Conservation (phyloP, 345 rosid genomes). For the Odontarrhena argentea region DNA sequence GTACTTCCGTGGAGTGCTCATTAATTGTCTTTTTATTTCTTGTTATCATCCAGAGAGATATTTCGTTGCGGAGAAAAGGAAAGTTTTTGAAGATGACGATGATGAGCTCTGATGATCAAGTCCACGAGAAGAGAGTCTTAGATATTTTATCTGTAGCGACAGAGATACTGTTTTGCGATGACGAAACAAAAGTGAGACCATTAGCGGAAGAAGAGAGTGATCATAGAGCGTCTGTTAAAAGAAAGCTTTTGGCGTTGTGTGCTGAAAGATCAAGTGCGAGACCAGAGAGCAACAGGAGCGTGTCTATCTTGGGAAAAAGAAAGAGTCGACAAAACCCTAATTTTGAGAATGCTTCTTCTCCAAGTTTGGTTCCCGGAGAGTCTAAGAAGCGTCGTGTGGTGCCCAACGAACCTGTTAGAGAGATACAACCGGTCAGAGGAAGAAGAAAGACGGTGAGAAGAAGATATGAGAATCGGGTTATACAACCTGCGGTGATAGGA, state of each 20-base stretch:
- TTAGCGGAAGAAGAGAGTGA: no score
- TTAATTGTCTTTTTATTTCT: no score
- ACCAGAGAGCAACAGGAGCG: background rate
- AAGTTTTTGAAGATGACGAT: no score
- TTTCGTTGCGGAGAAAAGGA: no score
- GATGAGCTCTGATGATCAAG: background rate
- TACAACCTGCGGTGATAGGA: no score
- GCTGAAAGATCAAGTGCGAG: no score
- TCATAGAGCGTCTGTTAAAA: no score
- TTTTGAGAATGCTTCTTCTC: background rate
- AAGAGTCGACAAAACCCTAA: background rate
- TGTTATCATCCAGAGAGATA: no score
- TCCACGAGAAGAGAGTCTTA: background rate
- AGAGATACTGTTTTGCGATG: background rate
- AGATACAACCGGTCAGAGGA: background rate
- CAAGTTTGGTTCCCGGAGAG: background rate
- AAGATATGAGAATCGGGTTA: no score
- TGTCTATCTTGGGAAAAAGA: background rate
- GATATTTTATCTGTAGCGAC: background rate
- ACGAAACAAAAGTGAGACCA: background rate
- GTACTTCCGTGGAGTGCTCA: no score
- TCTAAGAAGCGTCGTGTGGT: background rate
- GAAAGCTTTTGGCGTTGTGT: no score
- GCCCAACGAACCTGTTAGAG: background rate
- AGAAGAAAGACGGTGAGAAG: no score